Evolutionary conservation across 176 grass and related monocot species (phyloP), one percentile per base, ranked within the genome.

Genomic region (Olyra latifolia): DNA sequence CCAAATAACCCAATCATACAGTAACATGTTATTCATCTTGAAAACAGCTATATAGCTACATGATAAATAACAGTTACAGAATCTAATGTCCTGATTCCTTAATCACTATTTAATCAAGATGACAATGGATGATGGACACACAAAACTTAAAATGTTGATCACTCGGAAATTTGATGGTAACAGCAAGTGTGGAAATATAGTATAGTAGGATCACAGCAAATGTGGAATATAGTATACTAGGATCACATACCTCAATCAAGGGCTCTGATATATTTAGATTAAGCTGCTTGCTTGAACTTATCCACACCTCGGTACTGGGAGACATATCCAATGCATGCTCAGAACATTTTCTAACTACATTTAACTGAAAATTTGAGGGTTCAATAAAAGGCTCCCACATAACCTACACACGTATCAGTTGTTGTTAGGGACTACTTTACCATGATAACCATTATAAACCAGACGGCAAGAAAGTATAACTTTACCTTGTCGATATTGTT

Each of bases 301-400:
- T 72, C 72, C 62, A 82, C 78, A 91, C 86, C 75, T 98, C 88
- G 56, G 92, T 92, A 87, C 35, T 69, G 38, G 88, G 68, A 78
- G 83, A 87, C 71, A 75, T 77, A 81, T 93, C 76, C 76, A 93
- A 46, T 43, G 85, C 77, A 88, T 83, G 68, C 68, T 89, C 83
- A 49, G 74, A 55, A 89, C 69, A 74, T 88, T 98, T 90, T 86
- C 83, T 87, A 74, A 63, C 50, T 62, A 92, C 66, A 40, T 83
- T 80, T 82, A 92, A 78, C 68, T 92, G 85, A 98, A 98, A 87
- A 53, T 81, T 93, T 85, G 92, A 94, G 58, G 95, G 95, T 88
- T 98, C 95, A 79, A 98, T 78, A 80, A 98, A 98, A 71, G 92
- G 92, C 72, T 98, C 95, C 95, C 95, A 98, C 92, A 94, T 98